phyloP scores from a whole-genome alignment of 805 yeast species.

The Candida yuanshanica region DNA sequence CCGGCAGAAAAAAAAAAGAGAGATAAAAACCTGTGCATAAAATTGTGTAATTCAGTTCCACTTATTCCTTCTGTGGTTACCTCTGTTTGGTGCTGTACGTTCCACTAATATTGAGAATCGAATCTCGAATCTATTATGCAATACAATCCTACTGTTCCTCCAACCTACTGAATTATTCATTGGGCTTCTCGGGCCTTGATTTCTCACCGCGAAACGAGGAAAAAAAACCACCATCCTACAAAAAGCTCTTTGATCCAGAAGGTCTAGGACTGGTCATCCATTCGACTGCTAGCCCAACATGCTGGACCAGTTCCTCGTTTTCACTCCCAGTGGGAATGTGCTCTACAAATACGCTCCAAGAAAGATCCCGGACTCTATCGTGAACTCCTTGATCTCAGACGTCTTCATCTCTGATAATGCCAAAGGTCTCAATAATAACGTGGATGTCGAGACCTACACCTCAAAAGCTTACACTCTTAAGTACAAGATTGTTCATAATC shows the following conservation, averaged over 20 bases:
- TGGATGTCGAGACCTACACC: constrained; percentile 23
- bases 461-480: constrained; percentile 40
- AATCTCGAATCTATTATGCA: too few relatives aligned
- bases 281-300: constrained; percentile 13
- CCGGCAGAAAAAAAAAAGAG: too few relatives aligned
- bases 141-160: too few relatives aligned
- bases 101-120: too few relatives aligned
- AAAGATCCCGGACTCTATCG: constrained; percentile 33
- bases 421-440: constrained; percentile 19
- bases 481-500: constrained; percentile 36
- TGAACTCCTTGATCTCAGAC: constrained; percentile 44
- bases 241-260: too few relatives aligned
- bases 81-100: too few relatives aligned
- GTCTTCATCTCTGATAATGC: constrained; percentile 37
- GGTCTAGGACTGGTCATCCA: too few relatives aligned
- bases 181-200: too few relatives aligned
- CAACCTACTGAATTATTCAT: too few relatives aligned
- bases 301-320: constrained; percentile 46
- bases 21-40: too few relatives aligned
- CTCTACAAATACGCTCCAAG: constrained; percentile 40
- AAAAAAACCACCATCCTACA: neutral
- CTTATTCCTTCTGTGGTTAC: too few relatives aligned
- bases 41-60: too few relatives aligned
- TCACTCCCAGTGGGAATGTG: constrained; percentile 48
- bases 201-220: neutral